Base-by-base conservation (phyloP, 129 eudicot species). In the Calendula officinalis region DNA sequence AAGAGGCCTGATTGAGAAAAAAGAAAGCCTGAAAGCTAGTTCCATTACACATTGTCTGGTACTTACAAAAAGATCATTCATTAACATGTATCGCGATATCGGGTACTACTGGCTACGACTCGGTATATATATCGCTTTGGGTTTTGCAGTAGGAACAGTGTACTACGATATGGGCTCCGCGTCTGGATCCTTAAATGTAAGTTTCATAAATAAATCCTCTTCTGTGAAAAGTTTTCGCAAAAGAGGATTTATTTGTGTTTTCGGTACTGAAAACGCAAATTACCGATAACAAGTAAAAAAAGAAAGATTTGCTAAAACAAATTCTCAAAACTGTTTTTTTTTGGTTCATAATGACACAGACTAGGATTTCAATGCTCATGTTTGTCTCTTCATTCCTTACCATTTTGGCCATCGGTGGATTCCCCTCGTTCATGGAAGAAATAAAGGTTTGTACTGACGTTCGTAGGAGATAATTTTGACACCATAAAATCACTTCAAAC, bases 341-440 rank as follows among this genome's bases (percentile, higher is more conserved):
- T 55, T n/a, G n/a, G 64, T 33, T 71, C 11, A 13, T 15, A 57
- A 64, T 56, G 63, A 35, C 76, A 34, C 84, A 90, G 97, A 81
- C 79, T 17, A 82, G 90, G 80, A 84, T 80, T 30, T 70, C 85
- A 39, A 58, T 85, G 81, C 81, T 86, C 67, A 79, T 78, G 84
- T 90, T 75, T 74, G 85, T 90, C 4, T 78, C 87, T 56, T 63
- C 86, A 4, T 84, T 90, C 64, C 62, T 90, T 22, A 84, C 97
- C 4, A 72, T 86, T 14, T 84, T 86, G 86, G 83, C 87, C 12
- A 82, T 90, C 30, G 92, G 97, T 1, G 92, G 97, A 7, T 90
- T 90, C 69, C 97, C 97, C 46, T 90, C 97, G 0, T 86, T 90
- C 56, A 79, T 90, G 7, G 92, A 90, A 62, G 97, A 90, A 70